Evolutionary conservation across 441 rosid genomes (phyloP), one percentile per base, ranked within the genome.

Genomic region (Adansonia grandidieri): DNA sequence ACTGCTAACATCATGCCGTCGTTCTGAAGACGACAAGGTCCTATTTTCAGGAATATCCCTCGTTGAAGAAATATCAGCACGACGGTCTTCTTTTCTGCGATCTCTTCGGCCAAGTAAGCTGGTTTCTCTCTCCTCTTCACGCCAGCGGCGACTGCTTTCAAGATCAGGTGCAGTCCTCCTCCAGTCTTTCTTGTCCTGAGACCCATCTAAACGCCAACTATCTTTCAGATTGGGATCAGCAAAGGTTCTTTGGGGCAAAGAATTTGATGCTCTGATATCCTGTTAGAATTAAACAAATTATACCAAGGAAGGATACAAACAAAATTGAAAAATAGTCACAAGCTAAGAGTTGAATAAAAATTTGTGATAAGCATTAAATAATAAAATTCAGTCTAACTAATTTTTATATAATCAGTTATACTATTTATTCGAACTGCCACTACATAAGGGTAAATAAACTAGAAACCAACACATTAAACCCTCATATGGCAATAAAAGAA

Each of bases 121-220:
- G 79, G 97, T 97, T 86, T 97, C 99, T 78, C 99, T 89, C 88
- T 94, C 99, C 89, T 97, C 99, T 82, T 97, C 99, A 22, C 95
- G 98, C 99, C 99, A 96, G 47, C 95, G 93, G 9, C 92, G 92
- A 80, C 79, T 86, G 51, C 84, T 85, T 78, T 94, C 99, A 87
- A 71, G 80, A 40, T 91, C 97, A 79, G 88, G 60, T 7, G 80
- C 91, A 76, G 70, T 65, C 83, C 87, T 93, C 85, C 90, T 89
- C 98, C 98, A 85, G 74, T 93, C 98, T 71, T 89, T 96, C 80
- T 90, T 94, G 58, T 92, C 99, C 70, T 92, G 92, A 5, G 93
- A 81, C 78, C 90, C 94, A 83, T 97, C 99, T 83, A 91, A 86
- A 81, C 93, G 94, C 97, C 97, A 90, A 68, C 80, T 87, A 75